Percentiles rank a stretch among this genome's conserved stretches.
Conservation (phyloP, 352 stramenopile species). For the Pilasporangium apinafurcum region DNA sequence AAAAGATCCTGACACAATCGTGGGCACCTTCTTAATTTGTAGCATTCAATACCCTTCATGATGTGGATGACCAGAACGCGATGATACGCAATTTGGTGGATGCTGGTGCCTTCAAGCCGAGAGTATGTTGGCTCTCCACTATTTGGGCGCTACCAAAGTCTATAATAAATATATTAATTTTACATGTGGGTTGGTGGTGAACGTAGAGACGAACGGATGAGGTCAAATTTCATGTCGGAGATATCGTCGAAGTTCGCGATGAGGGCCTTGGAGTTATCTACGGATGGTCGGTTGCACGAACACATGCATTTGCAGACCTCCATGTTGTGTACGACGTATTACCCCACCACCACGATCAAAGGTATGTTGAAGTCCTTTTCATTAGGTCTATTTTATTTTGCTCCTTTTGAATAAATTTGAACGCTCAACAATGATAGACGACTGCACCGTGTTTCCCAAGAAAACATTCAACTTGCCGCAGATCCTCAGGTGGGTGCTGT, state of each 20-base stretch:
- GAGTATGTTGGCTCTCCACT: conserved; percentile 22
- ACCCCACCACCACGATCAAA: conserved; percentile 41
- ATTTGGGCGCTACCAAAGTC: neutral
- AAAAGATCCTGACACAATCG: no score
- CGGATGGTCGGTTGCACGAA: conserved; percentile 34
- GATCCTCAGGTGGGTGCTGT: conserved; percentile 26
- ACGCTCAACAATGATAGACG: conserved; percentile 34
- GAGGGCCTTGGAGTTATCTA: conserved; percentile 55
- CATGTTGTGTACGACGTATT: conserved; percentile 68
- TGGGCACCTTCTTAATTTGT: no score
- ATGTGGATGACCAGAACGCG: conserved; percentile 69
- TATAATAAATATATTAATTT: neutral
- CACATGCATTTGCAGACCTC: conserved; percentile 25
- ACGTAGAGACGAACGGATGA: conserved; percentile 43
- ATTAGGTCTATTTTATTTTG: neutral
- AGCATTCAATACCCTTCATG: conserved; percentile 47
- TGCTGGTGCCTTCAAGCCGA: conserved; percentile 37
- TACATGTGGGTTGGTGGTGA: neutral
- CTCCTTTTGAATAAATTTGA: neutral
- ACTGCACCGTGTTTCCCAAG: conserved; percentile 52
- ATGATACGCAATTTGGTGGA: conserved; percentile 38
- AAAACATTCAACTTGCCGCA: conserved; percentile 32
- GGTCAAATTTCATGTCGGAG: conserved; percentile 56
- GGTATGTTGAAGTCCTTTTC: conserved; percentile 11
- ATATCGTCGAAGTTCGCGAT: conserved; percentile 57